phyloP scores from a whole-genome alignment of 495 filamentous ascomycete species.

The Hamigera avellanea region DNA sequence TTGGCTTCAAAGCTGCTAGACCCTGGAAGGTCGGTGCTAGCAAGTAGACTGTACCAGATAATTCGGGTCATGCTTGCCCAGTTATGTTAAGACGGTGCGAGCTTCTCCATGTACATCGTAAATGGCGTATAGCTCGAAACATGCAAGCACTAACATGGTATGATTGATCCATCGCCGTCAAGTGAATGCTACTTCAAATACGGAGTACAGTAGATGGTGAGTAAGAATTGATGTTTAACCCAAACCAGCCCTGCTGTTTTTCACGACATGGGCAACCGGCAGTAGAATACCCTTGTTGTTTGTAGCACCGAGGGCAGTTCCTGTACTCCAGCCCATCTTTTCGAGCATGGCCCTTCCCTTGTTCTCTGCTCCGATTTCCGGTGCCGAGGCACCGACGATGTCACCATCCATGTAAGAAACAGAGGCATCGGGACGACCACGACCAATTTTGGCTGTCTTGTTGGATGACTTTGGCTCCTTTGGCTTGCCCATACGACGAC shows the following conservation, averaged over 20 bases:
- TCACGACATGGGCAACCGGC: slow-evolving; percentile 81
- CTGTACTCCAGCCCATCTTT: slow-evolving; percentile 94
- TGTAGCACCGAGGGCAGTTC: slow-evolving; percentile 70
- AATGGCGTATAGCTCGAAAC: too few relatives aligned
- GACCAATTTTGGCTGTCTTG: slow-evolving; percentile 17
- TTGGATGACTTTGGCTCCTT: slow-evolving; percentile 12
- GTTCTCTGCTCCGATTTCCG: slow-evolving; percentile 75
- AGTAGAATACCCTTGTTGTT: slow-evolving; percentile 82
- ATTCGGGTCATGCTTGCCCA: too few relatives aligned
- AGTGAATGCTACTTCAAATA: too few relatives aligned
- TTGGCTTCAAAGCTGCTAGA: too few relatives aligned
- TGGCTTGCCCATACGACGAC: slow-evolving; percentile 20
- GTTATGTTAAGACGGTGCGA: too few relatives aligned
- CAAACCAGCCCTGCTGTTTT: slow-evolving; percentile 72
- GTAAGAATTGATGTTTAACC: slow-evolving; percentile 39
- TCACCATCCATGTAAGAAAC: slow-evolving; percentile 74
- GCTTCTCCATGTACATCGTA: too few relatives aligned
- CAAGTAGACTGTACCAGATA: too few relatives aligned
- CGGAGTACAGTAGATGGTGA: too few relatives aligned
- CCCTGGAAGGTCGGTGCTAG: too few relatives aligned
- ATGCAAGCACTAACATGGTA: too few relatives aligned
- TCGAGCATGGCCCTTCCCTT: slow-evolving; percentile 81
- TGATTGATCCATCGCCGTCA: too few relatives aligned
- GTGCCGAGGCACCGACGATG: slow-evolving; percentile 71
- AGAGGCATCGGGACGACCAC: slow-evolving; percentile 29